Base-by-base conservation (phyloP, 1,139 yeast genomes). In the Hemisphaericaspora lyxosophila region DNA sequence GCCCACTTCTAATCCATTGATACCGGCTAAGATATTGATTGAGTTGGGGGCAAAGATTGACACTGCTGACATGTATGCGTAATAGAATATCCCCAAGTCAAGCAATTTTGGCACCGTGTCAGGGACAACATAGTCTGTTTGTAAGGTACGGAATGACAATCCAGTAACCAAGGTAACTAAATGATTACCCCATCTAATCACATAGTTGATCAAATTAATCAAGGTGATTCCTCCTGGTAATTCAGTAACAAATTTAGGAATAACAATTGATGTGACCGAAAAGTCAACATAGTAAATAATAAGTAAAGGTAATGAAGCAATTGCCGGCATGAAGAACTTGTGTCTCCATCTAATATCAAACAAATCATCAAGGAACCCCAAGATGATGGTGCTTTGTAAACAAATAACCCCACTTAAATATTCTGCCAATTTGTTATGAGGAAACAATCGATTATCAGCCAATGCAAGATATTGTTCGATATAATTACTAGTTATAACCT, bases 281-380 rank as follows among this genome's bases (percentile, higher is more conserved):
- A 87, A 92, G 60, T 92, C 97, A 41, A 90, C 92, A 51, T 87
- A 89, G 62, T 92, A 92, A 3, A 92, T 96, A 20, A 92, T 80
- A 44, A 92, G 70, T 51, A 94, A 70, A 4, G 99, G 99, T 35
- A 92, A 81, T 1, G 96, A 82, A 0, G 97, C 96, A 40, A 94
- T 80, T 0, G 96, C 96, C 0, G 99, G 99, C 49, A 92, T 60
- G 55, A 92, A 88, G 64, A 92, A 88, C 69, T 92, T 92, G 65
- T 92, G 96, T 57, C 99, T 74, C 99, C 99, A 92, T 49, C 96
- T 77, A 45, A 92, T 82, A 60, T 92, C 98, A 56, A 92, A 92
- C 51, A 92, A 70, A 62, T 92, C 99, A 59, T 92, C 99, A 37
- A 95, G 86, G 19, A 92, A 73, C 0, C 99, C 99, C 35, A 92